Conservation (phyloP, 164 flowering plant species). For the Malania oleifera region DNA sequence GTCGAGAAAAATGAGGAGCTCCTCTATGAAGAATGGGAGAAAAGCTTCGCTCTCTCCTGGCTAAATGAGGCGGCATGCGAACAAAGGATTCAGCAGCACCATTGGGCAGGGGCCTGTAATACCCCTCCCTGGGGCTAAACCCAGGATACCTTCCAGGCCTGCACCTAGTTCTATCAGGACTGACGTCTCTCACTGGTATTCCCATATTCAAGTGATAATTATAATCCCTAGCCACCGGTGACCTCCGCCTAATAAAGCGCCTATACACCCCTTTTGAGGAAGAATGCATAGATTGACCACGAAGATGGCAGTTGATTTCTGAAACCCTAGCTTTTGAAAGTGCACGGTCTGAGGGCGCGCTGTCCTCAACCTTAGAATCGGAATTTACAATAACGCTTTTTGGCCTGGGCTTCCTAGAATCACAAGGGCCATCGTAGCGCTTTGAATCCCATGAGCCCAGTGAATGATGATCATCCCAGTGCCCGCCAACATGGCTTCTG, state of each 20-base stretch:
- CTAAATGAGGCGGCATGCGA: conserved; percentile 14
- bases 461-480: conserved; percentile 14
- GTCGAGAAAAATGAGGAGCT: conserved; percentile 10
- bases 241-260: conserved; percentile 12
- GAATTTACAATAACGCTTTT: conserved; percentile 11
- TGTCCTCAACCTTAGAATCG: not conserved
- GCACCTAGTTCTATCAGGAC: conserved; percentile 14
- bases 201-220: conserved; percentile 10
- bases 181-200: conserved; percentile 14
- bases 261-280: conserved; percentile 17
- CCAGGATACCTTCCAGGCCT: conserved; percentile 23
- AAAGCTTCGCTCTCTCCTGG: conserved; percentile 25
- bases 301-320: conserved; percentile 5
- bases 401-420: conserved; percentile 19
- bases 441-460: conserved; percentile 23
- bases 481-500: conserved; percentile 20
- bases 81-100: conserved; percentile 15
- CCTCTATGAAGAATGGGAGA: conserved; percentile 20
- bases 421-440: conserved; percentile 18
- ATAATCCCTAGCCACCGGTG: conserved; percentile 15
- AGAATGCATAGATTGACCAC: conserved; percentile 10
- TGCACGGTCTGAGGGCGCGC: conserved; percentile 1
- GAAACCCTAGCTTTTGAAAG: conserved; percentile 6
- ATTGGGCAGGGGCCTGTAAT: conserved; percentile 14
- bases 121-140: conserved; percentile 15